Conservation (phyloP, 495 filamentous ascomycete genomes). For the Podospora fimiseda region DNA sequence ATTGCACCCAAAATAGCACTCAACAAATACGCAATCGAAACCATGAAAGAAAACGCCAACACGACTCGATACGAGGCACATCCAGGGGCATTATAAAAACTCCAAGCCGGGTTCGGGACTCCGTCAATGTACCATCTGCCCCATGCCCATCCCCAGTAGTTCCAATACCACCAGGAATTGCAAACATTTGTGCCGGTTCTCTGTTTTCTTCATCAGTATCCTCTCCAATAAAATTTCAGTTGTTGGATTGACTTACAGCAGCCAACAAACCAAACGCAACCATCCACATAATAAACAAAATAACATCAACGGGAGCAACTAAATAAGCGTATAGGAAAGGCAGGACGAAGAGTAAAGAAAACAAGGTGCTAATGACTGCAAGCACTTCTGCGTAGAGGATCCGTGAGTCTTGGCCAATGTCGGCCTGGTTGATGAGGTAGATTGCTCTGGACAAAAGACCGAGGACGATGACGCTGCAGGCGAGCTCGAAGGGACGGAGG, state of each 20-base stretch:
- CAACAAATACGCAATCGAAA: constrained; percentile 13
- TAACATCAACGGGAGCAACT: constrained; percentile 17
- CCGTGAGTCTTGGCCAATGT: constrained; percentile 7
- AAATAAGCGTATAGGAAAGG: constrained; percentile 21
- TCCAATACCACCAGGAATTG: constrained; percentile 15
- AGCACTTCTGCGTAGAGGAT: constrained; percentile 18
- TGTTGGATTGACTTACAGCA: too few species aligned
- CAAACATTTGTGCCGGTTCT: constrained; percentile 13
- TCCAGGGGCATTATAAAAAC: constrained; percentile 2
- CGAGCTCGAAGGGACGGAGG: constrained; percentile 19
- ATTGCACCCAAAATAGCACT: constrained; percentile 17
- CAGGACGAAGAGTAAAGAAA: constrained; percentile 17
- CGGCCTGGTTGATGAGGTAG: constrained; percentile 4
- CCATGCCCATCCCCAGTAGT: constrained; percentile 25
- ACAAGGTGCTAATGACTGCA: constrained; percentile 17
- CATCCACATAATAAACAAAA: constrained; percentile 23
- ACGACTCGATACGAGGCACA: constrained; percentile 16
- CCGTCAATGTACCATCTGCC: constrained; percentile 13
- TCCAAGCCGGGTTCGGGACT: neutral
- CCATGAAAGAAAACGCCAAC: constrained; percentile 23
- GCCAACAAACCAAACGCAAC: constrained; percentile 19
- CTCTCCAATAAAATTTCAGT: neutral
- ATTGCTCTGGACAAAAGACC: constrained; percentile 17
- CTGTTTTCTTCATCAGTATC: constrained; percentile 6
- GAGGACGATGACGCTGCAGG: constrained; percentile 20